Evolutionary conservation across 345 rosid genomes (phyloP).

Genomic region (Rhodomyrtus tomentosa): DNA sequence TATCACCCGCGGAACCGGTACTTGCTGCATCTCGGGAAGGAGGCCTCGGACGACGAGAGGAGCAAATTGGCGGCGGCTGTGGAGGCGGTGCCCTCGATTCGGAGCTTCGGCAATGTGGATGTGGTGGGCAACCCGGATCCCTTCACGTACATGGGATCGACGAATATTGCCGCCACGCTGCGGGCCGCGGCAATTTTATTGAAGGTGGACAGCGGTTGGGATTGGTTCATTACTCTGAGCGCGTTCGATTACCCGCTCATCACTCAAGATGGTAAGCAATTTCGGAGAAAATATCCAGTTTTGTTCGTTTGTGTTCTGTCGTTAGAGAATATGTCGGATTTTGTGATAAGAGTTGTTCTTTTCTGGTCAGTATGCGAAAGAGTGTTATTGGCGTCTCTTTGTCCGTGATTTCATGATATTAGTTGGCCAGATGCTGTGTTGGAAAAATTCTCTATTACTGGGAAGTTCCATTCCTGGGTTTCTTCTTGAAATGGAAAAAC

Average conservation of each 20-base stretch:
- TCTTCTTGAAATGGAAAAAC: neutral
- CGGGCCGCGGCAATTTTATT: constrained; percentile 74
- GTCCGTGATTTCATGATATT: neutral
- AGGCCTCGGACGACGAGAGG: constrained; percentile 73
- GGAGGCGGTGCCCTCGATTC: constrained; percentile 60
- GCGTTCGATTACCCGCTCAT: constrained; percentile 87
- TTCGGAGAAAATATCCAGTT: neutral
- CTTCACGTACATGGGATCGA: constrained; percentile 63
- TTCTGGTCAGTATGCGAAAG: neutral
- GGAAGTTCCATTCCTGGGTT: neutral
- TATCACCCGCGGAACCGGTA: constrained; percentile 96
- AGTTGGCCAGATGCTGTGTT: neutral
- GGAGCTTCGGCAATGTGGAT: constrained; percentile 81
- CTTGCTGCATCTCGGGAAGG: constrained; percentile 70
- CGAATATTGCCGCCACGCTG: constrained; percentile 53
- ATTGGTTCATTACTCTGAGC: constrained; percentile 80
- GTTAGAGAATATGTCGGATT: neutral
- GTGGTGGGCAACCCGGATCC: constrained; percentile 75
- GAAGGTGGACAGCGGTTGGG: constrained; percentile 72
- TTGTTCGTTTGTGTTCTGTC: neutral
- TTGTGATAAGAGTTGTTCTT: neutral
- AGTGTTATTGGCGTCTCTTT: neutral
- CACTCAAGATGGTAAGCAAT: constrained; percentile 78
- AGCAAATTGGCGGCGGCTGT: constrained; percentile 38
- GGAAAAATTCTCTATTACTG: neutral